phyloP scores from a whole-genome alignment of 1,284 basidiomycete species.

The Cryptococcus sp. region DNA sequence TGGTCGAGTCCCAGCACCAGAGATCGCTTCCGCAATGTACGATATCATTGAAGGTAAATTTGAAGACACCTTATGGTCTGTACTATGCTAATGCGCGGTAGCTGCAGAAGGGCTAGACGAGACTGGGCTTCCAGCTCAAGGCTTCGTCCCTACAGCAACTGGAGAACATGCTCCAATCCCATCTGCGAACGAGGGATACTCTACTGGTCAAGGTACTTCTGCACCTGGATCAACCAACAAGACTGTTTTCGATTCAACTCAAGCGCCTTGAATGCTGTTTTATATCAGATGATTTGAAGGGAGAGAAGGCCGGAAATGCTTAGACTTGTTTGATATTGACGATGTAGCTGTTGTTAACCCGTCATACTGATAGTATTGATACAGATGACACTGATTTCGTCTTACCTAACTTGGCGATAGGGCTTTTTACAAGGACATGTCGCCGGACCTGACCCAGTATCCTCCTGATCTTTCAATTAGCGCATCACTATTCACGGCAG shows the following conservation, averaged over 20 bases:
- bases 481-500: too few species aligned
- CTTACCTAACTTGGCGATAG: too few species aligned
- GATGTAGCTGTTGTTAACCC: too few species aligned
- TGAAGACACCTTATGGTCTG: not conserved
- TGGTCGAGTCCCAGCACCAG: constrained; percentile 90
- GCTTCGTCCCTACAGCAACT: constrained; percentile 68
- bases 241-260: constrained; percentile 24
- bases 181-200: constrained; percentile 13
- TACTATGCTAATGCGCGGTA: constrained; percentile 10
- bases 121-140: constrained; percentile 66
- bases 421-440: too few species aligned
- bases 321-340: too few species aligned
- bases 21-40: constrained; percentile 87
- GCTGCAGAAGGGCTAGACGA: constrained; percentile 54
- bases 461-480: too few species aligned
- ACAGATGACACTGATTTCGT: too few species aligned
- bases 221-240: constrained; percentile 14
- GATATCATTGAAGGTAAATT: constrained; percentile 75
- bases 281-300: too few species aligned
- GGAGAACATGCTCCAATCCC: constrained; percentile 59
- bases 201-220: constrained; percentile 3
- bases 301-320: too few species aligned
- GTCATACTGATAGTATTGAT: too few species aligned
- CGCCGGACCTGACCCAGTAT: too few species aligned
- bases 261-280: too few species aligned